Evolutionary conservation across 2,329 filamentous ascomycete genomes (phyloP).

Genomic region (Sordariomycetes sp.): DNA sequence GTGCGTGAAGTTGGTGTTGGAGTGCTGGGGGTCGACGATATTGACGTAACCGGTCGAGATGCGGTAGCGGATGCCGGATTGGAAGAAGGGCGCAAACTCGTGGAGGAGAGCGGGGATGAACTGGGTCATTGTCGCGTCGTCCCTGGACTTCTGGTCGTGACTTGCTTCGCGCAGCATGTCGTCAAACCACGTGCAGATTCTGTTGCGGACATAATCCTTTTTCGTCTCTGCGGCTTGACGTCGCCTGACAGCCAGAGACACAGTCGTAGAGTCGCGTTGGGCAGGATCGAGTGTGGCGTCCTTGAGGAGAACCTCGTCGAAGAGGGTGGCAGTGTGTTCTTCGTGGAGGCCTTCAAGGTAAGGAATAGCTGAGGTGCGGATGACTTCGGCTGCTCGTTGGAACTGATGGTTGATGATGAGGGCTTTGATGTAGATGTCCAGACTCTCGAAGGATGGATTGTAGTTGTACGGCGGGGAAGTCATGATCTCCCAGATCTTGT

Average conservation of each 20-base stretch:
- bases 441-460: slow-evolving; percentile 47
- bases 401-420: slow-evolving; percentile 20
- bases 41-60: slow-evolving; percentile 20
- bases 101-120: slow-evolving; percentile 19
- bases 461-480: slow-evolving; percentile 46
- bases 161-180: slow-evolving; percentile 16
- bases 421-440: slow-evolving; percentile 31
- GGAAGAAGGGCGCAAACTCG: slow-evolving; percentile 24
- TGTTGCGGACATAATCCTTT: slow-evolving; percentile 21
- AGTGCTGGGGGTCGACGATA: no score
- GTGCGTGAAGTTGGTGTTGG: no score
- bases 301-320: slow-evolving; percentile 22
- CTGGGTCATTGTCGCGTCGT: slow-evolving; percentile 6
- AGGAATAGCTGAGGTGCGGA: slow-evolving; percentile 30
- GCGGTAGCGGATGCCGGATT: slow-evolving; percentile 18
- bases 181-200: slow-evolving; percentile 16
- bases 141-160: slow-evolving; percentile 10
- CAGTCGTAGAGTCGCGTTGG: slow-evolving; percentile 1
- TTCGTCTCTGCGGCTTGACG: slow-evolving; percentile 17
- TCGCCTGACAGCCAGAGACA: slow-evolving; percentile 10
- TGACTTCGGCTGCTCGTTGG: slow-evolving; percentile 22
- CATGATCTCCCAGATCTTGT: slow-evolving; percentile 36
- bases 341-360: slow-evolving; percentile 18
- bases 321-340: slow-evolving; percentile 15
- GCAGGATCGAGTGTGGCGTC: slow-evolving; percentile 7